Evolutionary conservation across 768 basidiomycete species (phyloP).

Genomic region (Chalciporus piperatus): DNA sequence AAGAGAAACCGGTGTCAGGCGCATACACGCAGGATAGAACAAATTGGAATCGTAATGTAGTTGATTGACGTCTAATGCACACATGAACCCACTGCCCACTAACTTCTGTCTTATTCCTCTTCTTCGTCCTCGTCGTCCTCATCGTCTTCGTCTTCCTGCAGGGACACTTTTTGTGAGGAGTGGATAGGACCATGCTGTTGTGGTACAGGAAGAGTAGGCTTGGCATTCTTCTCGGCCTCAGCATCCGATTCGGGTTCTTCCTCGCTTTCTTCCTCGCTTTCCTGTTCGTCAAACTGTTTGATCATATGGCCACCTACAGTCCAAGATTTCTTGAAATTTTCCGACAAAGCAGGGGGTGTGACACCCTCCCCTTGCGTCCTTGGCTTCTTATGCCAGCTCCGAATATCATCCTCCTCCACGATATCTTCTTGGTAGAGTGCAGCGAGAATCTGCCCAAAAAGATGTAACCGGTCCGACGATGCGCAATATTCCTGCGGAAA

Average conservation of each 20-base stretch:
- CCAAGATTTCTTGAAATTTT: slow-evolving; percentile 69
- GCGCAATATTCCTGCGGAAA: slow-evolving; percentile 60
- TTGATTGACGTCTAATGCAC: slow-evolving; percentile 4
- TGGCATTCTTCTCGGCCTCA: slow-evolving; percentile 10
- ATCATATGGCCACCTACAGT: slow-evolving; percentile 70
- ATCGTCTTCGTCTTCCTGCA: slow-evolving; percentile 3
- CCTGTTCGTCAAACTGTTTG: slow-evolving; percentile 77
- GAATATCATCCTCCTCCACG: slow-evolving; percentile 85
- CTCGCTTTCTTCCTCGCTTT: slow-evolving; percentile 48
- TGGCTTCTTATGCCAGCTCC: slow-evolving; percentile 74
- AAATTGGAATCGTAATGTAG: slow-evolving; percentile 5
- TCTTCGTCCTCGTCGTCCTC: slow-evolving; percentile 9
- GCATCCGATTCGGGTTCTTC: slow-evolving; percentile 24
- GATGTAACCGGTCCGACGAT: slow-evolving; percentile 54
- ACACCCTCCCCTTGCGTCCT: slow-evolving; percentile 51
- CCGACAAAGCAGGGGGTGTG: slow-evolving; percentile 39
- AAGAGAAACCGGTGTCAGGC: neutral
- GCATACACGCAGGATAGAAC: neutral
- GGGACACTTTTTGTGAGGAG: neutral
- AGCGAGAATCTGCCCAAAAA: slow-evolving; percentile 85
- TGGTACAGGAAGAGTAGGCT: neutral
- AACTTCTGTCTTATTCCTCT: slow-evolving; percentile 12
- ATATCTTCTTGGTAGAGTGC: slow-evolving; percentile 90
- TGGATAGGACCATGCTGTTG: neutral
- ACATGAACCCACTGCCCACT: slow-evolving; percentile 9